Evolutionary conservation across 495 filamentous ascomycete species (phyloP), one percentile per base, ranked within the genome.

Genomic region (Aspergillus affinis): DNA sequence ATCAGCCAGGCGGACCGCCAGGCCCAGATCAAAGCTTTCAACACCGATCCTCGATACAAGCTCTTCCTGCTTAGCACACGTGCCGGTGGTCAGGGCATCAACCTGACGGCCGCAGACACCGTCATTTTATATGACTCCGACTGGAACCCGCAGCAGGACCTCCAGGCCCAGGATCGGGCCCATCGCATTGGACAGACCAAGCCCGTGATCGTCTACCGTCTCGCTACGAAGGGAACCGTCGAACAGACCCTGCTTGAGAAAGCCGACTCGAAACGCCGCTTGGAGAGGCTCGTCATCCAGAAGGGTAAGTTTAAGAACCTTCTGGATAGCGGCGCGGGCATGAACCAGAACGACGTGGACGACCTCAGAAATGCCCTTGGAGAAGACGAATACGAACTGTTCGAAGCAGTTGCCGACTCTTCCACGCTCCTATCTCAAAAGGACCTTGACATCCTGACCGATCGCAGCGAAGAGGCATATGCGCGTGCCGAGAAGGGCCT

Each of bases 71-170:
- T 98, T 0, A 90, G 86, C 26, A 98, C 94, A 10, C 85, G 94
- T 36, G 94, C 94, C 0, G 94, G 94, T 45, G 94, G 94, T 4
- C 90, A 96, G 63, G 94, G 94, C 41, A 97, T 98, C 80, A 98
- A 98, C 71, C 81, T 89, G 20, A 81, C 79, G 0, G 81, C 88
- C 0, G 88, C 88, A 2, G 88, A 91, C 57, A 91, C 88, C 0
- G 88, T 91, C 27, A 86, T 91, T 63, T 78, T 91, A 15, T 91
- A 85, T 64, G 88, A 91, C 68, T 86, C 84, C 29, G 94, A 98
- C 72, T 98, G 94, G 93, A 98, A 98, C 68, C 94, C 94, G 0
- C 94, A 98, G 72, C 92, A 96, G 67, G 94, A 98, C 73, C 81
- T 98, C 17, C 94, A 98, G 70, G 94, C 94, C 0, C 92, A 96